A percentile compares a stretch with the other conserved stretches of the same genome.
Evolutionary conservation across 176 grass and related monocot species (phyloP).

Genomic region (Lolium multiflorum): DNA sequence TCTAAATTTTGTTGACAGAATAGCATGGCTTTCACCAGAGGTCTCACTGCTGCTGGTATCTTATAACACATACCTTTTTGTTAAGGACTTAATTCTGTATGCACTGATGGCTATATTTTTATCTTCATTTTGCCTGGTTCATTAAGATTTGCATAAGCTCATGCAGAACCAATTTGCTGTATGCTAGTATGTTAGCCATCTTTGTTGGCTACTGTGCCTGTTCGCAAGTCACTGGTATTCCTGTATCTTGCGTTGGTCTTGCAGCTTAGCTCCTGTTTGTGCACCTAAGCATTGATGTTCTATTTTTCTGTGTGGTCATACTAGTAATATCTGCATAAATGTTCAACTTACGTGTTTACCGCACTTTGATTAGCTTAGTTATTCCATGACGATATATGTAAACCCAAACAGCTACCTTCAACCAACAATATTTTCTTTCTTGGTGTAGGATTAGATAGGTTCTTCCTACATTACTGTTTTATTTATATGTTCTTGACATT

Average conservation of each 20-base stretch:
- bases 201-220: slow-evolving; percentile 8
- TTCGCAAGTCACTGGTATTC: not conserved
- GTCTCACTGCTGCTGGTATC: slow-evolving; percentile 27
- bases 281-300: not conserved
- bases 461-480: not conserved
- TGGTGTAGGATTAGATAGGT: not conserved
- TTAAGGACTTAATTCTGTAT: slow-evolving; percentile 28
- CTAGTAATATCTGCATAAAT: not conserved
- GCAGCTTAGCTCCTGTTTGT: not conserved
- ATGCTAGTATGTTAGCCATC: slow-evolving; percentile 4
- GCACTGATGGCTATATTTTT: not conserved
- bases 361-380: not conserved
- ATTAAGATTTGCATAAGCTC: not conserved
- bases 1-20: slow-evolving; percentile 43
- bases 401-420: not conserved
- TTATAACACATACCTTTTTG: not conserved
- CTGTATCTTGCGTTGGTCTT: not conserved
- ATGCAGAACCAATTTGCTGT: not conserved
- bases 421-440: not conserved
- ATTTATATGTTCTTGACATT: not conserved
- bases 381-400: not conserved
- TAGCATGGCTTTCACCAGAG: slow-evolving; percentile 20
- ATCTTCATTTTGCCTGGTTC: slow-evolving; percentile 2
- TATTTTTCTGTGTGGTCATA: not conserved
- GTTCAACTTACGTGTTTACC: not conserved